Evolutionary conservation across 2,329 filamentous ascomycete species (phyloP).

Genomic region (Stachybotrys chartarum): DNA sequence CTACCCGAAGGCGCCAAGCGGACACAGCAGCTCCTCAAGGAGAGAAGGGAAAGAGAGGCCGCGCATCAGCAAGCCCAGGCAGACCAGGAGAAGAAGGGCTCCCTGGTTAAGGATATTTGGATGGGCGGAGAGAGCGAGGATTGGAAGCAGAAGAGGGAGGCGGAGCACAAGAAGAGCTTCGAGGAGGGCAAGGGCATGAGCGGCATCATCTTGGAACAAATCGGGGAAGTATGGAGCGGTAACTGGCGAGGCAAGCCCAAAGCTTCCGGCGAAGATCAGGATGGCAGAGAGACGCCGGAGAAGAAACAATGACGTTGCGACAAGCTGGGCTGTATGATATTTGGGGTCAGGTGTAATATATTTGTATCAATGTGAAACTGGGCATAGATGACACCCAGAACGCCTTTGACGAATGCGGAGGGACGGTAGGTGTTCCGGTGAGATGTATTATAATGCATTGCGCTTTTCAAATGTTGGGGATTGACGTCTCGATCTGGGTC

Average conservation of each 20-base stretch:
- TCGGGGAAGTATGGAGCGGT: conserved; percentile 44
- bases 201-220: conserved; percentile 49
- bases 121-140: conserved; percentile 49
- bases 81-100: conserved; percentile 22
- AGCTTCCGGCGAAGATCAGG: conserved; percentile 18
- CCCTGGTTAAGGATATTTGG: conserved; percentile 43
- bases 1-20: conserved; percentile 49
- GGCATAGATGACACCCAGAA: neutral
- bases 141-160: conserved; percentile 45
- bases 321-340: neutral
- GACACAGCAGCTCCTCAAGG: conserved; percentile 38
- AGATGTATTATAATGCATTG: neutral
- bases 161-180: conserved; percentile 44
- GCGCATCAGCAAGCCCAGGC: conserved; percentile 16
- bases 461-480: no score
- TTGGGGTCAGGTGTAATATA: neutral
- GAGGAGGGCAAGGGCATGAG: conserved; percentile 49
- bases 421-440: neutral
- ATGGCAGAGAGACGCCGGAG: conserved; percentile 1
- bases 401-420: no score
- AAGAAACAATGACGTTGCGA: conserved; percentile 13
- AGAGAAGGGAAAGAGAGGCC: conserved; percentile 34
- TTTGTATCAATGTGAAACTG: neutral
- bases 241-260: conserved; percentile 22
- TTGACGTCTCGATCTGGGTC: no score